A percentile compares a stretch with the other conserved stretches of the same genome.
Conservation (phyloP, 768 basidiomycete genomes). For the Xerocomus potaroensis region DNA sequence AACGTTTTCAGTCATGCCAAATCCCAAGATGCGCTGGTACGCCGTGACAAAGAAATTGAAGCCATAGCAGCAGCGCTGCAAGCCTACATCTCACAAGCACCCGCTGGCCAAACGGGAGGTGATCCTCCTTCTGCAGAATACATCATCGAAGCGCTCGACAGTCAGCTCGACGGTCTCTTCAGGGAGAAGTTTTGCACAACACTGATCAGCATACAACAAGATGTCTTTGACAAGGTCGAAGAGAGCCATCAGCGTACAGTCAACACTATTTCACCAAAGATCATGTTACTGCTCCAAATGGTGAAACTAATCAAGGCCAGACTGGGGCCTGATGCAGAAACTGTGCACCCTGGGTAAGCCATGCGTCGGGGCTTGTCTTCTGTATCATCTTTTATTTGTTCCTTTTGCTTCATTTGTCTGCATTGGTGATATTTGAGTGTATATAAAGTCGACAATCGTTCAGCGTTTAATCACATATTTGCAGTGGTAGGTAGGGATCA, state of each 20-base stretch:
- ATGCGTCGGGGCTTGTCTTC: not conserved
- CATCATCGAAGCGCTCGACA: conserved; percentile 25
- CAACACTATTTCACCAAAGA: conserved; percentile 24
- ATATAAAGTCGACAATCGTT: conserved; percentile 5
- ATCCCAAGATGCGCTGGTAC: conserved; percentile 13
- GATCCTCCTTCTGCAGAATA: conserved; percentile 28
- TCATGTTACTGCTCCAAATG: conserved; percentile 27
- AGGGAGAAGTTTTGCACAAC: conserved; percentile 21
- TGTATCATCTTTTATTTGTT: not conserved
- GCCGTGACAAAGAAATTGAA: conserved; percentile 25
- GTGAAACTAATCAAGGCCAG: conserved; percentile 28
- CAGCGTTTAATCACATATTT: conserved; percentile 15
- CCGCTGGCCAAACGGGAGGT: conserved; percentile 7
- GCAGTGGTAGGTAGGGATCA: conserved; percentile 5
- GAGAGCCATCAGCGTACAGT: conserved; percentile 22
- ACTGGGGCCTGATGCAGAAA: conserved; percentile 17
- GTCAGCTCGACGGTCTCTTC: conserved; percentile 23
- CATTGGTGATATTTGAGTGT: not conserved
- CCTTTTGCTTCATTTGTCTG: not conserved
- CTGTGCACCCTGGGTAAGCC: conserved; percentile 4
- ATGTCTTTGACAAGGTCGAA: conserved; percentile 21
- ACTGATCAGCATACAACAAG: conserved; percentile 19
- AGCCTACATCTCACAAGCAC: conserved; percentile 29
- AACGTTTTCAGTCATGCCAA: conserved; percentile 8
- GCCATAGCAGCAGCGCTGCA: conserved; percentile 29